A percentile compares a stretch with the other conserved stretches of the same genome.
phyloP scores from a whole-genome alignment of 2,329 filamentous ascomycete species.

The Epichloe aotearoae region DNA sequence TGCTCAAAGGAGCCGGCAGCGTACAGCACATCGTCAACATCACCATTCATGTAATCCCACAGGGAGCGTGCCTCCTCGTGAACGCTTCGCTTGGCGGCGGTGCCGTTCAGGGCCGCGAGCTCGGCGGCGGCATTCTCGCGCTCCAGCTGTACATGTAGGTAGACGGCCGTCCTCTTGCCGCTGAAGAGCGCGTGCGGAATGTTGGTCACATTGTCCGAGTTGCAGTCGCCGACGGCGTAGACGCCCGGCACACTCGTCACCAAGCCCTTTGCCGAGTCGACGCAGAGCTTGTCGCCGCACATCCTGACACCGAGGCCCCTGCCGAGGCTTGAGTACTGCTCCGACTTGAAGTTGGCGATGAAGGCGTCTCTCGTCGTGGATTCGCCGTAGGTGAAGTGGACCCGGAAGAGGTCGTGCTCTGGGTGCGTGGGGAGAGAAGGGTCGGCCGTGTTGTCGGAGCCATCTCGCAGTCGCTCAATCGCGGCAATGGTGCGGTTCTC shows the following conservation, averaged over 20 bases:
- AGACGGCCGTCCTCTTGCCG: slow-evolving; percentile 45
- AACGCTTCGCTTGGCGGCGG: slow-evolving; percentile 15
- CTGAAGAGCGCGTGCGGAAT: slow-evolving; percentile 47
- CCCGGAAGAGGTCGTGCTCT: slow-evolving; percentile 41
- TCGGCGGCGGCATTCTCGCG: slow-evolving; percentile 24
- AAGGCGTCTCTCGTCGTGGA: slow-evolving; percentile 36
- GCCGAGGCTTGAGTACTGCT: slow-evolving; percentile 35
- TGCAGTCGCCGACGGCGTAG: slow-evolving; percentile 46
- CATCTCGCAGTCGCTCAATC: slow-evolving; percentile 33
- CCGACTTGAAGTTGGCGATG: slow-evolving; percentile 32
- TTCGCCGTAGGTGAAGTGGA: slow-evolving; percentile 35
- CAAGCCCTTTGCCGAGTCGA: slow-evolving; percentile 27
- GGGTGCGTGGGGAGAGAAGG: slow-evolving; percentile 28
- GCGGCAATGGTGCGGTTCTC: slow-evolving; percentile 41
- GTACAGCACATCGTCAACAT: slow-evolving; percentile 28
- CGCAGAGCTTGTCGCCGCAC: slow-evolving; percentile 29
- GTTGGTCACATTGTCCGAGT: slow-evolving; percentile 46
- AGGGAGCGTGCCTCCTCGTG: slow-evolving; percentile 24
- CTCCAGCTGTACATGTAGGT: slow-evolving; percentile 35
- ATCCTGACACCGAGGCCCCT: slow-evolving; percentile 33
- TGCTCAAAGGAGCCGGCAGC: slow-evolving; percentile 23
- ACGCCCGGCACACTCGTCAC: slow-evolving; percentile 39
- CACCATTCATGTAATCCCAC: slow-evolving; percentile 34
- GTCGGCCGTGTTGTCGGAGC: slow-evolving; percentile 21
- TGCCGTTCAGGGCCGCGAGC: slow-evolving; percentile 13